Conservation (phyloP, 352 stramenopile genomes). For the Pilasporangium apinafurcum region DNA sequence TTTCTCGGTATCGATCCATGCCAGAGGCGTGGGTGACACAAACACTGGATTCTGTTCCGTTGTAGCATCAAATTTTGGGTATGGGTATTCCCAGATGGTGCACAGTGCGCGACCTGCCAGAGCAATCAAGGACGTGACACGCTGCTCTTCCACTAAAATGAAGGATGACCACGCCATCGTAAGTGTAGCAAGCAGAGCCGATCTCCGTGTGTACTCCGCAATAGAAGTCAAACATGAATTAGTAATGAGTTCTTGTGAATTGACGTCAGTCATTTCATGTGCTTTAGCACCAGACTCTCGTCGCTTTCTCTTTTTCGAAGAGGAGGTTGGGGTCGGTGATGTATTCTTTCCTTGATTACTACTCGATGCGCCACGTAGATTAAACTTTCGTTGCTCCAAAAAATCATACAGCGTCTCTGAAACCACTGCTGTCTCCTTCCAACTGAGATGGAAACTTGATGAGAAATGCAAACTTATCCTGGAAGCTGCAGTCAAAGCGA, state of each 20-base stretch:
- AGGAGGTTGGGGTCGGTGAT: not conserved
- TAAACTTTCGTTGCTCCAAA: slow-evolving; percentile 35
- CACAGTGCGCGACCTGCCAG: slow-evolving; percentile 53
- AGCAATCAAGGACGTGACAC: slow-evolving; percentile 57
- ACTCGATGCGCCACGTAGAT: slow-evolving; percentile 1
- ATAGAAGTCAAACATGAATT: slow-evolving; percentile 23
- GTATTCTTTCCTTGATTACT: not conserved
- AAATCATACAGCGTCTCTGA: slow-evolving; percentile 68
- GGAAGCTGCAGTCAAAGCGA: slow-evolving; percentile 50
- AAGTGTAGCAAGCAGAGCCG: slow-evolving; percentile 53
- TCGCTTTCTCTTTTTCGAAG: slow-evolving; percentile 9
- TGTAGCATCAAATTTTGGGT: slow-evolving; percentile 28
- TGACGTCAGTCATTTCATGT: not conserved
- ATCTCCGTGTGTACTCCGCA: slow-evolving; percentile 51
- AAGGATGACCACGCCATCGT: slow-evolving; percentile 71
- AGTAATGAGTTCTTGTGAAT: not conserved
- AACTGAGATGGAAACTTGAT: slow-evolving; percentile 77
- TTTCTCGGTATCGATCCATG: slow-evolving; percentile 57
- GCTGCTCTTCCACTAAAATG: slow-evolving; percentile 28
- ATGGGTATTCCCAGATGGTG: slow-evolving; percentile 66
- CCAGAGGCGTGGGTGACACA: slow-evolving; percentile 21
- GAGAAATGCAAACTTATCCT: slow-evolving; percentile 67
- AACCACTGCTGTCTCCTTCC: slow-evolving; percentile 62
- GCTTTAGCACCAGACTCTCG: not conserved
- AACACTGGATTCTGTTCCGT: slow-evolving; percentile 8